A percentile compares a stretch with the other conserved stretches of the same genome.
These are phyloP conservation scores for Cercospora nicotianae DNA, from an alignment of 2,329 filamentous ascomycete species.

Conservation along the genomic window DNA sequence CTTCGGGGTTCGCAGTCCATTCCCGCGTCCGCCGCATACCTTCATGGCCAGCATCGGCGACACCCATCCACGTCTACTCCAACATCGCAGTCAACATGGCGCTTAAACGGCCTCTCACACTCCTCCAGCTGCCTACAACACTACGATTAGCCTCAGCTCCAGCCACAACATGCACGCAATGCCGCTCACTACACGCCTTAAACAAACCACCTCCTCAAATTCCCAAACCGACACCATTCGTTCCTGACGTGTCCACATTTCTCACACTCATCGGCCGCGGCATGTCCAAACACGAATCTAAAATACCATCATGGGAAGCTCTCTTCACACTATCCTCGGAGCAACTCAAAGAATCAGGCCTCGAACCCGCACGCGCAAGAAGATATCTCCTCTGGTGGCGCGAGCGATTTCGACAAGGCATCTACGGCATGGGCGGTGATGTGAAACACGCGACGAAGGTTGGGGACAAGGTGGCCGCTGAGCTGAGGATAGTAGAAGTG, in stretches of 20 bases:
- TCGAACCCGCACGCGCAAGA: slow-evolving; percentile 80
- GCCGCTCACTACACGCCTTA: slow-evolving; percentile 25
- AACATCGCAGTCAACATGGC: slow-evolving; percentile 28
- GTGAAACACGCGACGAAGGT: slow-evolving; percentile 66
- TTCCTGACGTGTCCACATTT: slow-evolving; percentile 82
- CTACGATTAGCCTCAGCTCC: slow-evolving; percentile 19
- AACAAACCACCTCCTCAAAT: slow-evolving; percentile 38
- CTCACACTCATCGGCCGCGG: slow-evolving; percentile 87
- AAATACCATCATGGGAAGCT: slow-evolving; percentile 87
- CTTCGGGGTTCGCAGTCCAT: not conserved
- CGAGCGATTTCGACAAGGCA: slow-evolving; percentile 75
- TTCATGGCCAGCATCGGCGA: slow-evolving; percentile 13
- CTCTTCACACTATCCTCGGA: slow-evolving; percentile 78
- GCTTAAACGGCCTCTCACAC: slow-evolving; percentile 30
- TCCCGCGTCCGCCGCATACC: slow-evolving; percentile 9
- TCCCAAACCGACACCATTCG: slow-evolving; percentile 76
- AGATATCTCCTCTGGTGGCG: slow-evolving; percentile 86
- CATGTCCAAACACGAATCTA: slow-evolving; percentile 76
- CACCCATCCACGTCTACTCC: not conserved
- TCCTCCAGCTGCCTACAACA: slow-evolving; percentile 29
- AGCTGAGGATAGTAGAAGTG: slow-evolving; percentile 60
- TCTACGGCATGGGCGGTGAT: slow-evolving; percentile 80
- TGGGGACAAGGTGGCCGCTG: slow-evolving; percentile 49
- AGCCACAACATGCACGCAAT: slow-evolving; percentile 25
- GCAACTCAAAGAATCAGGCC: slow-evolving; percentile 77